A percentile compares a stretch with the other conserved stretches of the same genome.
Evolutionary conservation across 306 rosid species (phyloP).

Genomic region (Medicago arabica): DNA sequence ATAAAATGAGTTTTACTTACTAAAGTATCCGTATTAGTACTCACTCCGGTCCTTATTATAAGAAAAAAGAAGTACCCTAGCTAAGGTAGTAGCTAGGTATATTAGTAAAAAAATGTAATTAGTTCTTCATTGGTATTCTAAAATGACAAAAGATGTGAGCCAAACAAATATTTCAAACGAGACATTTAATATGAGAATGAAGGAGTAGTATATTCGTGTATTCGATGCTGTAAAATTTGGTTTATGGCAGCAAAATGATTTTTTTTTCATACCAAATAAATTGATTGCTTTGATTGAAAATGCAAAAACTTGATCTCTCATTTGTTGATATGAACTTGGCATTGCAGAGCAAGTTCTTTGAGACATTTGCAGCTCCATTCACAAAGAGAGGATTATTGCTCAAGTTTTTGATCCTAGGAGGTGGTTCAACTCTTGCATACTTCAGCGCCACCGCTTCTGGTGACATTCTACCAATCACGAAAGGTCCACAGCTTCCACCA

Average conservation of each 20-base stretch:
- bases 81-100: too few relatives aligned
- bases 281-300: not conserved
- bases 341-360: conserved; percentile 92
- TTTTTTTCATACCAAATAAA: not conserved
- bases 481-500: conserved; percentile 98
- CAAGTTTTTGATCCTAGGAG: conserved; percentile 91
- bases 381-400: conserved; percentile 96
- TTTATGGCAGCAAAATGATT: not conserved
- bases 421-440: conserved; percentile 88
- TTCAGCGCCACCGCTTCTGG: conserved; percentile 78
- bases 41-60: too few relatives aligned
- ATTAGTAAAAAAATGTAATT: too few relatives aligned
- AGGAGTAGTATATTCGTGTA: too few relatives aligned
- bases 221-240: not conserved
- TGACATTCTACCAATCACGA: conserved; percentile 89
- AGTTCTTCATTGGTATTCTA: too few relatives aligned
- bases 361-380: conserved; percentile 98
- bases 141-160: too few relatives aligned
- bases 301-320: not conserved
- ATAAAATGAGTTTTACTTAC: too few relatives aligned
- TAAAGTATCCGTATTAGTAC: too few relatives aligned
- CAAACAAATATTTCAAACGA: too few relatives aligned
- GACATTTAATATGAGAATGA: too few relatives aligned
- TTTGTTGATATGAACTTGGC: conserved; percentile 30
- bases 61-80: too few relatives aligned